Conservation (phyloP, 139 green algal genomes). For the Tetradesmus lagerheimii region DNA sequence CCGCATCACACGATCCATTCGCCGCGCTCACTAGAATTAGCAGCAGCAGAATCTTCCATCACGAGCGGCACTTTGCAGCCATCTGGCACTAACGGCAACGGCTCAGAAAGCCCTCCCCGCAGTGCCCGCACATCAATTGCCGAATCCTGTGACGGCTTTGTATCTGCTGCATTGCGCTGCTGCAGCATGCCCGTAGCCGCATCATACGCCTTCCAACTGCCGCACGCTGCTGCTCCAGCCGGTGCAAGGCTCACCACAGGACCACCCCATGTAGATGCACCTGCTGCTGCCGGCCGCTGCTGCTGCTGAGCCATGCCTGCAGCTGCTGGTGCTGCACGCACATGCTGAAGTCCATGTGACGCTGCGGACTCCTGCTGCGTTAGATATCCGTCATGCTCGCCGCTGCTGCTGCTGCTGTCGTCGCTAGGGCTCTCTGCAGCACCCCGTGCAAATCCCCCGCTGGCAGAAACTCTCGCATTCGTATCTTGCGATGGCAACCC, state of each 20-base stretch:
- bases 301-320: not conserved
- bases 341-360: not conserved
- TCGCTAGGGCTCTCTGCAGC: not conserved
- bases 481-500: not conserved
- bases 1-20: not conserved
- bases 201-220: not conserved
- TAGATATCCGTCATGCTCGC: not conserved
- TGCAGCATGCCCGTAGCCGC: not conserved
- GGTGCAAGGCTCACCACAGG: not conserved
- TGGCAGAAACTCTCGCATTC: not conserved
- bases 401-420: constrained; percentile 9
- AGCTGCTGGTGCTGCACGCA: not conserved
- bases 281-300: not conserved
- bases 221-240: not conserved
- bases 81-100: not conserved
- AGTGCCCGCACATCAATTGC: not conserved
- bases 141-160: not conserved
- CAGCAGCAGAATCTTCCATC: not conserved
- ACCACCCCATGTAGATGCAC: not conserved
- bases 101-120: not conserved
- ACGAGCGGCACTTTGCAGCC: not conserved
- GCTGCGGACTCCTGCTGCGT: not conserved
- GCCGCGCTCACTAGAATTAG: not conserved
- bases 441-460: not conserved
- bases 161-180: not conserved